Evolutionary conservation across 768 basidiomycete species (phyloP).

Genomic region (Gloeopeniophorella convolvens): DNA sequence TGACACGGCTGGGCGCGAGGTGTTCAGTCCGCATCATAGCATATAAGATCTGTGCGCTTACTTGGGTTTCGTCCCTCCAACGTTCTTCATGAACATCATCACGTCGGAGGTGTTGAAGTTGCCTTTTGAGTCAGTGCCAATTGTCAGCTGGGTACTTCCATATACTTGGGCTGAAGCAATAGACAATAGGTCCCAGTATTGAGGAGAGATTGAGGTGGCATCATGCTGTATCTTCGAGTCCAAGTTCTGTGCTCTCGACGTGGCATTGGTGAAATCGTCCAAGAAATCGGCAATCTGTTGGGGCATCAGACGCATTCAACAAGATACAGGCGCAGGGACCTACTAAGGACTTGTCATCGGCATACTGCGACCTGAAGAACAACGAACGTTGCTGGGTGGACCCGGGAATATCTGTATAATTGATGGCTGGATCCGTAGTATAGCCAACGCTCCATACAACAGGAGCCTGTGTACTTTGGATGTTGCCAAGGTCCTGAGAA

Average conservation of each 20-base stretch:
- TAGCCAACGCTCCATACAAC: slow-evolving; percentile 27
- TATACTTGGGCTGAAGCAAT: slow-evolving; percentile 50
- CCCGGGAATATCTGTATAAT: slow-evolving; percentile 31
- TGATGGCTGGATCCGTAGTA: slow-evolving; percentile 24
- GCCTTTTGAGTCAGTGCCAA: slow-evolving; percentile 40
- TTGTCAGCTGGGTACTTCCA: slow-evolving; percentile 47
- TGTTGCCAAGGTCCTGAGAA: slow-evolving; percentile 25
- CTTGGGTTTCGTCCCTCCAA: slow-evolving; percentile 29
- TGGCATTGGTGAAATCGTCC: slow-evolving; percentile 38
- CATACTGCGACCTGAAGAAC: slow-evolving; percentile 37
- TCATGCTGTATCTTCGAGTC: slow-evolving; percentile 42
- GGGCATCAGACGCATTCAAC: background rate
- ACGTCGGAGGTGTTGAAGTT: slow-evolving; percentile 46
- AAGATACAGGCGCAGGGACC: background rate
- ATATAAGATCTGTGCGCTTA: slow-evolving; percentile 19
- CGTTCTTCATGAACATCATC: slow-evolving; percentile 43
- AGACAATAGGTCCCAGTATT: slow-evolving; percentile 45
- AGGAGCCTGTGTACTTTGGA: slow-evolving; percentile 17
- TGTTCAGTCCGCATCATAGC: background rate
- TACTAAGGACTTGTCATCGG: slow-evolving; percentile 23
- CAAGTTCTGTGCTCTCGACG: slow-evolving; percentile 38
- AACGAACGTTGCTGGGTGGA: slow-evolving; percentile 36
- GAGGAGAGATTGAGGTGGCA: slow-evolving; percentile 40
- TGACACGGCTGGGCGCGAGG: slow-evolving; percentile 24
- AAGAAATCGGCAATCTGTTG: slow-evolving; percentile 39